Evolutionary conservation across 257 asterid species (phyloP).

Genomic region (Ballota nigra): DNA sequence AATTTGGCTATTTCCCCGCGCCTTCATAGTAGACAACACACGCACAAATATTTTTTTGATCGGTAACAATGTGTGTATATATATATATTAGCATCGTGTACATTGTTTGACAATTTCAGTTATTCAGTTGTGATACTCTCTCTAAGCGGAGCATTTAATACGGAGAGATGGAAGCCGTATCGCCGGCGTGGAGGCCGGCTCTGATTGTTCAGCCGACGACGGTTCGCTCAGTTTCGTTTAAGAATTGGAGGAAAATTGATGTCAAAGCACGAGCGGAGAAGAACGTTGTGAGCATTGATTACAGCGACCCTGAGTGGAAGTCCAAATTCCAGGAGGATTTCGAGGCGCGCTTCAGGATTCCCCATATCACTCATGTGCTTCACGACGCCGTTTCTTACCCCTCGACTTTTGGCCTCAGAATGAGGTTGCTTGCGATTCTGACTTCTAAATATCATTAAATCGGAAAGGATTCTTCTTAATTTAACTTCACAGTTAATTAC

Average conservation of each 20-base stretch:
- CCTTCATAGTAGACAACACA: not conserved
- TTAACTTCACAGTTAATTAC: not conserved
- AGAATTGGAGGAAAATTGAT: constrained; percentile 25
- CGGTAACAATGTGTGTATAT: no score
- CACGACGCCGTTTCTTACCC: constrained; percentile 65
- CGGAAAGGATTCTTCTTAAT: not conserved
- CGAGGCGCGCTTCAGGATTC: constrained; percentile 68
- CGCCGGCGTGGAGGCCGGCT: constrained; percentile 51
- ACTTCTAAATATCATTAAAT: not conserved
- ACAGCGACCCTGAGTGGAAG: constrained; percentile 81
- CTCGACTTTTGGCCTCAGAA: constrained; percentile 75
- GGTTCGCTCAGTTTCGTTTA: constrained; percentile 23
- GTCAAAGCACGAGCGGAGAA: constrained; percentile 31
- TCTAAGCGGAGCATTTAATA: not conserved
- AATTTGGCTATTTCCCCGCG: constrained; percentile 28
- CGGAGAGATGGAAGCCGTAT: constrained; percentile 49
- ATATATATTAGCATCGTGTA: no score
- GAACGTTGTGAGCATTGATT: constrained; percentile 38
- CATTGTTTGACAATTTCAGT: not conserved
- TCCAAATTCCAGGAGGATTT: constrained; percentile 59
- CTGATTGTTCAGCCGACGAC: constrained; percentile 25
- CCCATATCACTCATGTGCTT: constrained; percentile 60
- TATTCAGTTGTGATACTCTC: not conserved
- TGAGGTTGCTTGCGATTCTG: constrained; percentile 45
- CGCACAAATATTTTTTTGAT: not conserved